Evolutionary conservation across 2,329 filamentous ascomycete species (phyloP), one percentile per base, ranked within the genome.

Genomic region (Fonsecaea pugnacius): DNA sequence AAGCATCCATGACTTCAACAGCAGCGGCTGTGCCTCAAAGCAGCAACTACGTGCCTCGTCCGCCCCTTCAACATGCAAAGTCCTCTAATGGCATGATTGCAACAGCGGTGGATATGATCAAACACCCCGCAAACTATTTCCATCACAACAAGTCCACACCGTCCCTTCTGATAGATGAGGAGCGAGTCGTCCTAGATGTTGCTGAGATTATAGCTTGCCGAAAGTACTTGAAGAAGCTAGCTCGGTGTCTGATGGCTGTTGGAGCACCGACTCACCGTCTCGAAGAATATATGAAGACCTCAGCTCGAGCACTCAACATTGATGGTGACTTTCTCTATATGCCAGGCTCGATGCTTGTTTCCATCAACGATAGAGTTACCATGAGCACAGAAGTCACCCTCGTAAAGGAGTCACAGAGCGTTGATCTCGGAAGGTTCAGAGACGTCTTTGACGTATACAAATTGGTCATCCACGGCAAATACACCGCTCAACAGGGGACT

Each of bases 261-360:
- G 93, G 93, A 12, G 93, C 93, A 0, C 93, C 93, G 0, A 96
- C 92, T 0, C 93, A 97, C 78, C 88, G 93, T 10, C 81, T 97
- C 21, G 93, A 97, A 76, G 81, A 96, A 74, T 96, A 96, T 75
- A 89, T 97, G 86, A 88, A 85, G 67, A 96, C 94, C 90, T 92
- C 91, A 8, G 89, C 93, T 1, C 85, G 91, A n/a, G 91, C 95
- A 1, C 84, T 97, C 40, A 91, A 93, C 75, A 93, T 96, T 16
- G 90, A 96, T 69, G 90, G 89, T 5, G 92, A 96, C 72, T 96
- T 95, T 71, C 79, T 96, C 24, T 97, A 96, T 74, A 86, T 96
- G 33, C 92, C 93, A 0, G 91, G 91, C 0, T 96, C 91, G 73
- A 97, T 97, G 93, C 91, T 97, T 62, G 90, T 96, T 73, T 94